Evolutionary conservation across 1,284 basidiomycete species (phyloP).

Genomic region (Boletus semigastroideus): DNA sequence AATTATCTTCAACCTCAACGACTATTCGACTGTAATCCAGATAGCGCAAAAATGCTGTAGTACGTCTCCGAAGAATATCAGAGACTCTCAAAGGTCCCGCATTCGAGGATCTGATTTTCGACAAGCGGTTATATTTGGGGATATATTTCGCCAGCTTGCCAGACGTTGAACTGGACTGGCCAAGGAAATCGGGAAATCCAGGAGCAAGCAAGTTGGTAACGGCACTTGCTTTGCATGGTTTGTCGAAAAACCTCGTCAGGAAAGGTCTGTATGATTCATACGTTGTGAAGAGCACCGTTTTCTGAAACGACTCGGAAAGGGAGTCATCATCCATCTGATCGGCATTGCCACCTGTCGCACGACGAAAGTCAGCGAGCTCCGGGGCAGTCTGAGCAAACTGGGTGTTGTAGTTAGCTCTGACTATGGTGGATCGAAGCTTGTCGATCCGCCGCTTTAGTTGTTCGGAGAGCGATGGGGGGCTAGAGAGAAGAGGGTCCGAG

Average conservation of each 20-base stretch:
- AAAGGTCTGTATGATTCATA: conserved; percentile 21
- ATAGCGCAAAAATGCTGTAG: neutral
- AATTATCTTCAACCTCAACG: neutral
- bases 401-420: conserved; percentile 13
- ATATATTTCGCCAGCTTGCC: conserved; percentile 6
- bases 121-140: neutral
- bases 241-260: conserved; percentile 7
- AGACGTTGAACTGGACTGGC: conserved; percentile 19
- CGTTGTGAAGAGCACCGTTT: conserved; percentile 11
- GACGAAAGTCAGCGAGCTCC: conserved; percentile 14
- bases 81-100: neutral
- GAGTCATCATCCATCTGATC: neutral
- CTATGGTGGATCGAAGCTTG: conserved; percentile 4
- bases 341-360: neutral
- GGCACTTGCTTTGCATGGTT: conserved; percentile 10
- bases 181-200: conserved; percentile 19
- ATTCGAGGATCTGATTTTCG: neutral
- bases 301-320: conserved; percentile 8
- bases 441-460: neutral
- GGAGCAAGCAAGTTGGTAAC: conserved; percentile 17
- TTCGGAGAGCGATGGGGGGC: neutral
- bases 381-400: conserved; percentile 9
- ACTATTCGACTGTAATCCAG: neutral
- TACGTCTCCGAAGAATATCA: conserved; percentile 1
- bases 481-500: neutral